Percentiles rank a stretch among this genome's conserved stretches.
phyloP scores from a whole-genome alignment of 345 rosid species.

The Eucalyptus sp. region DNA sequence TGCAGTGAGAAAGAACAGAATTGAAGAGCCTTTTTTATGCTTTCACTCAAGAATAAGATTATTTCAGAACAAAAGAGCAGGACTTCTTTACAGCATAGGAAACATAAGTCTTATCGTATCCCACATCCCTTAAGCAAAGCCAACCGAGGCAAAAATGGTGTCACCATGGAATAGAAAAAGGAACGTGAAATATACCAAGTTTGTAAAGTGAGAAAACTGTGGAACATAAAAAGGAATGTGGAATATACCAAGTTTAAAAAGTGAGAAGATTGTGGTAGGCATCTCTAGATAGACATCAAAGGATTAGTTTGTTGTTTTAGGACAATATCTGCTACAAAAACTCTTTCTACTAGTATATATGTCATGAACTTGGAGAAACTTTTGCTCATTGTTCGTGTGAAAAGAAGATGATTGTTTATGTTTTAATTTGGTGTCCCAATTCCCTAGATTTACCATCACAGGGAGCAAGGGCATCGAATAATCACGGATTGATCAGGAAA shows the following conservation, averaged over 20 bases:
- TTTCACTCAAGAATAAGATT: neutral
- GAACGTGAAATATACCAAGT: neutral
- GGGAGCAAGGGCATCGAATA: neutral
- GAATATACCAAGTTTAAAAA: neutral
- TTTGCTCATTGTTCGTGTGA: neutral
- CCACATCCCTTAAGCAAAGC: neutral
- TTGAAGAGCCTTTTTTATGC: neutral
- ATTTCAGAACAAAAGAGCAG: neutral
- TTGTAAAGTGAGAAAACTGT: neutral
- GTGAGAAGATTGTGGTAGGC: neutral
- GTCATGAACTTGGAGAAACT: neutral
- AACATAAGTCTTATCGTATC: neutral
- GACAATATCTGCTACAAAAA: neutral
- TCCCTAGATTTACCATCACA: neutral
- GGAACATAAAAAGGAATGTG: neutral
- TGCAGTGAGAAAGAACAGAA: constrained; percentile 23
- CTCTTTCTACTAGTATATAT: neutral
- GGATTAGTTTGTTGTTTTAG: neutral
- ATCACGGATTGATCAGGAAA: neutral
- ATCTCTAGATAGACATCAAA: neutral
- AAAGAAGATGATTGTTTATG: neutral
- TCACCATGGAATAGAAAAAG: neutral
- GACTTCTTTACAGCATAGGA: neutral
- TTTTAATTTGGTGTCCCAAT: neutral
- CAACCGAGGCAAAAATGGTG: neutral